phyloP scores from a whole-genome alignment of 2,329 filamentous ascomycete genomes.

The Ascochyta rabiei region DNA sequence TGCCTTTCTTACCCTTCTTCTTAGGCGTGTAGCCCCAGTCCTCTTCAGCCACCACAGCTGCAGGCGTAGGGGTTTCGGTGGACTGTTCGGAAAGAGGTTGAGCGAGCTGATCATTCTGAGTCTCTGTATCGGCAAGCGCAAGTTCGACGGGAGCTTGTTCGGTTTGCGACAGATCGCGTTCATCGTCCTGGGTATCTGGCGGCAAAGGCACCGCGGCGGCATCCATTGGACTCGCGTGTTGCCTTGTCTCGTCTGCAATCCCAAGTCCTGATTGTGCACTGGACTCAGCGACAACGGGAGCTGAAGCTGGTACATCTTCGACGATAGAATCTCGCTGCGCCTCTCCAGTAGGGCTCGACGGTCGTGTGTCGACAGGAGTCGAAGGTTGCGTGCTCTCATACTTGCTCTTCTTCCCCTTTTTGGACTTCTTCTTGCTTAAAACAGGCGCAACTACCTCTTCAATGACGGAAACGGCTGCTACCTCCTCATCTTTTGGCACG shows the following conservation, averaged over 20 bases:
- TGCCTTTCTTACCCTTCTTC: constrained; percentile 31
- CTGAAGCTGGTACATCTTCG: neutral
- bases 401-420: constrained; percentile 37
- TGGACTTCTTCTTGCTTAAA: constrained; percentile 34
- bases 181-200: neutral
- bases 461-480: neutral
- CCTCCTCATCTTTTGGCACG: no score
- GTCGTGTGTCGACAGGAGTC: constrained; percentile 12
- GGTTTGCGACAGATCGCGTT: neutral
- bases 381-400: constrained; percentile 24
- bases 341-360: constrained; percentile 12
- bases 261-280: neutral
- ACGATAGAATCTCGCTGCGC: neutral
- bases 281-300: neutral
- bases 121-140: neutral
- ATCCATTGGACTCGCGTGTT: neutral
- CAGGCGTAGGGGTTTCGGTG: neutral
- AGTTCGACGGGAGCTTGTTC: neutral
- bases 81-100: neutral
- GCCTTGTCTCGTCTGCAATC: neutral
- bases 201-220: neutral
- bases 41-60: constrained; percentile 8
- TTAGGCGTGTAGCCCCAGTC: constrained; percentile 16
- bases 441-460: constrained; percentile 9
- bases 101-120: neutral